Evolutionary conservation across 768 basidiomycete species (phyloP), one percentile per base, ranked within the genome.

Genomic region (Suillus placidus): DNA sequence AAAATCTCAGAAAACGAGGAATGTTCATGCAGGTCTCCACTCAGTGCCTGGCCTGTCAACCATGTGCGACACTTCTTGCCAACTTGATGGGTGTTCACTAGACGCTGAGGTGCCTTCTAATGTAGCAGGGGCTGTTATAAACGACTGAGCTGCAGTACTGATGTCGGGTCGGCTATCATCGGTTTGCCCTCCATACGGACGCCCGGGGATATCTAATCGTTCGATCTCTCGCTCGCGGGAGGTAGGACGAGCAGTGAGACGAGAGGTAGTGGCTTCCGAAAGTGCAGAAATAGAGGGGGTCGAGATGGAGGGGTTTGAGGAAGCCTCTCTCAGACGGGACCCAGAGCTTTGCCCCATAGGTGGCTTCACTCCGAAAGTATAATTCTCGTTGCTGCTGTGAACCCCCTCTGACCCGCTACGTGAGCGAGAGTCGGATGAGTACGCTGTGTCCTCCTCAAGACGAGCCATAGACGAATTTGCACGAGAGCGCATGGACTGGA

Each of bases 391-490:
- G 56, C 83, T 85, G 69, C 82, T 84, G 61, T 77, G 76, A 23
- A 79, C 71, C 49, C 82, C 84, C 43, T 83, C 81, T 61, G 81
- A 82, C 32, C 85, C 86, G 37, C 82, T 78, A 60, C 67, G 71
- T 14, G 78, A 79, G 8, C 69, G 74, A 3, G 75, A 74, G 69
- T 78, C 78, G 13, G 81, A 78, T 38, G 71, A 65, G 67, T 75
- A 79, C 63, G 73, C 68, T 55, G 73, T 72, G 56, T 86, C 86
- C 64, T 88, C 88, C 67, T 88, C 86, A n/a, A 90, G 79, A 64
- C 89, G 78, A 7, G 84, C 86, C 82, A 87, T 86, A n/a, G 86
- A 86, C n/a, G 88, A 89, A 69, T 88, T 86, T 40, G 88, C 81
- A 23, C 88, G 83, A 32, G 83, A 81, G 47, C 86, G 81, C 5